Evolutionary conservation across 192 early-diverging fungal genomes (phyloP).

Genomic region (Coemansia sp.): DNA sequence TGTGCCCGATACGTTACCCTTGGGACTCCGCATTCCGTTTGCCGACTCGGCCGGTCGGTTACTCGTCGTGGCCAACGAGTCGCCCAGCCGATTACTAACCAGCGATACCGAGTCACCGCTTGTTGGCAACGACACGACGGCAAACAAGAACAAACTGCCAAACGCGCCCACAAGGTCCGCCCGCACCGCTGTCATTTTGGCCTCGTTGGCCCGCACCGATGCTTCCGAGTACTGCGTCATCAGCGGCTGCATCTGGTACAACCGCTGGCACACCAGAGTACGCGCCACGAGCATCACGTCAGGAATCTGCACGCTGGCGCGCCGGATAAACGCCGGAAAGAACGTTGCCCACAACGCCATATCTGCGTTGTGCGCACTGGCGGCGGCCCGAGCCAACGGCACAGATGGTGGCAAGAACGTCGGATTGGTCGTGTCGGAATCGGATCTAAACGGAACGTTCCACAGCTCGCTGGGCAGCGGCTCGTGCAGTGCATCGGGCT

Average conservation of each 20-base stretch:
- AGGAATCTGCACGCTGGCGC: constrained; percentile 42
- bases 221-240: constrained; percentile 53
- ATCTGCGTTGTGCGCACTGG: constrained; percentile 25
- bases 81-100: constrained; percentile 4
- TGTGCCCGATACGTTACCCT: background rate
- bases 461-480: constrained; percentile 31
- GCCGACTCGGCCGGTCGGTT: constrained; percentile 7
- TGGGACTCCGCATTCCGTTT: background rate
- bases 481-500: background rate
- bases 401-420: background rate
- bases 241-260: constrained; percentile 55
- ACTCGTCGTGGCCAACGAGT: background rate
- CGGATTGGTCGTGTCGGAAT: background rate
- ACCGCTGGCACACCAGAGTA: constrained; percentile 45
- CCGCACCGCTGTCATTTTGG: constrained; percentile 11
- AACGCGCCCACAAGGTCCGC: constrained; percentile 35
- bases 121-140: constrained; percentile 36
- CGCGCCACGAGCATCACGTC: constrained; percentile 46
- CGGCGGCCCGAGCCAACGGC: constrained; percentile 39
- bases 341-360: constrained; percentile 31
- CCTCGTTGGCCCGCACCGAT: constrained; percentile 22
- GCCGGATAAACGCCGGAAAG: constrained; percentile 41
- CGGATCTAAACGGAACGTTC: constrained; percentile 36
- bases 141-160: constrained; percentile 42
- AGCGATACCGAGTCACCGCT: constrained; percentile 7